A percentile compares a stretch with the other conserved stretches of the same genome.
phyloP scores from a whole-genome alignment of 257 asterid species.

The Solanum arcanum region DNA sequence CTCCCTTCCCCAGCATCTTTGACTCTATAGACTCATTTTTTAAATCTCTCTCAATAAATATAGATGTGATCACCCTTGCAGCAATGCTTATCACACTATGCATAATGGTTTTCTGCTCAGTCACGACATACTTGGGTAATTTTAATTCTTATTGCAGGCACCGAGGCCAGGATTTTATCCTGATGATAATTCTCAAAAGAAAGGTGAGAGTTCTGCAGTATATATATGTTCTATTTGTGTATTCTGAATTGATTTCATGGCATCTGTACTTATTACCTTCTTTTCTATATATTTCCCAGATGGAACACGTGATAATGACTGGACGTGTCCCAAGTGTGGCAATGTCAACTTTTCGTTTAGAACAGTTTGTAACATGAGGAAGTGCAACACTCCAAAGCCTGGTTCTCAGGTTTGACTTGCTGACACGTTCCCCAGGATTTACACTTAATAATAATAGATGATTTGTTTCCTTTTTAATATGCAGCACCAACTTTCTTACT shows the following conservation, averaged over 20 bases:
- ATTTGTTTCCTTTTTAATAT: neutral
- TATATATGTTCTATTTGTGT: neutral
- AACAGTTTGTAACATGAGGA: constrained; percentile 89
- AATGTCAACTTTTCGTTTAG: constrained; percentile 81
- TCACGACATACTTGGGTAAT: neutral
- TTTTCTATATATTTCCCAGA: constrained; percentile 25
- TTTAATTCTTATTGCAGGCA: constrained; percentile 30
- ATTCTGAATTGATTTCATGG: neutral
- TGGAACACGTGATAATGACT: constrained; percentile 80
- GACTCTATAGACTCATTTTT: neutral
- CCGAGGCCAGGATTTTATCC: constrained; percentile 64
- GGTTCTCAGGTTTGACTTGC: constrained; percentile 57
- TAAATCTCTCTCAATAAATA: neutral
- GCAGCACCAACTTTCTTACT: neutral
- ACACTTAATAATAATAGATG: neutral
- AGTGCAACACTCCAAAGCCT: constrained; percentile 89
- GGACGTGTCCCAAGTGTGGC: constrained; percentile 91
- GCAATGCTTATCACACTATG: neutral
- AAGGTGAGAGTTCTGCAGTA: constrained; percentile 26
- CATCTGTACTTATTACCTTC: neutral
- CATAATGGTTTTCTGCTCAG: neutral
- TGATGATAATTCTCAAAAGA: constrained; percentile 49
- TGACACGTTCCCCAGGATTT: neutral
- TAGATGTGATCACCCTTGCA: neutral
- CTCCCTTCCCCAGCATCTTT: neutral